These are phyloP conservation scores for Ophiostoma quercus DNA, from an alignment of 2,329 filamentous ascomycete species.

Conservation along the genomic window DNA sequence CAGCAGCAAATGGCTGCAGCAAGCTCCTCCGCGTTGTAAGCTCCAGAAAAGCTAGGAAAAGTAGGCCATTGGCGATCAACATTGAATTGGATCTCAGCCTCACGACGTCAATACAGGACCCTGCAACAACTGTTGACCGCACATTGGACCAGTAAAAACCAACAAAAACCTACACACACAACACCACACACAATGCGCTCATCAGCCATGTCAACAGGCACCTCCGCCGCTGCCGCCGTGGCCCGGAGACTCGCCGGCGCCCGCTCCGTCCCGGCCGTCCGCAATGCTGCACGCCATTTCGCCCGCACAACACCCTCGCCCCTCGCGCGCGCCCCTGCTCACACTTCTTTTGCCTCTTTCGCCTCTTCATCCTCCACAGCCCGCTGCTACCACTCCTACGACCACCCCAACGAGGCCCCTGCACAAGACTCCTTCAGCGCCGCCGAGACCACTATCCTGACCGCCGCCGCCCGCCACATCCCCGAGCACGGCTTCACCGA, in stretches of 20 bases:
- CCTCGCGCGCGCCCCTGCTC: neutral
- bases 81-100: neutral
- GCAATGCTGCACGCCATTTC: neutral
- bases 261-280: neutral
- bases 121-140: neutral
- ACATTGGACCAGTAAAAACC: neutral
- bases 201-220: neutral
- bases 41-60: constrained; percentile 4
- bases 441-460: constrained; percentile 70
- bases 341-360: neutral
- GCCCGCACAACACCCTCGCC: neutral
- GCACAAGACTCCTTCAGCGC: constrained; percentile 58
- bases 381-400: constrained; percentile 65
- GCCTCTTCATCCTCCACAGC: constrained; percentile 14
- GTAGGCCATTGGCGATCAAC: neutral
- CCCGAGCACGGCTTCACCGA: constrained; percentile 77
- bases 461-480: constrained; percentile 72
- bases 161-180: neutral
- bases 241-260: constrained; percentile 12
- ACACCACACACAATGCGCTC: neutral
- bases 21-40: neutral
- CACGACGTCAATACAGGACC: neutral
- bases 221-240: constrained; percentile 13
- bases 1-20: constrained; percentile 8
- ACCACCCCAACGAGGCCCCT: constrained; percentile 62